A percentile compares a stretch with the other conserved stretches of the same genome.
phyloP scores from a whole-genome alignment of 306 rosid genomes.

The Luffa aegyptiaca region DNA sequence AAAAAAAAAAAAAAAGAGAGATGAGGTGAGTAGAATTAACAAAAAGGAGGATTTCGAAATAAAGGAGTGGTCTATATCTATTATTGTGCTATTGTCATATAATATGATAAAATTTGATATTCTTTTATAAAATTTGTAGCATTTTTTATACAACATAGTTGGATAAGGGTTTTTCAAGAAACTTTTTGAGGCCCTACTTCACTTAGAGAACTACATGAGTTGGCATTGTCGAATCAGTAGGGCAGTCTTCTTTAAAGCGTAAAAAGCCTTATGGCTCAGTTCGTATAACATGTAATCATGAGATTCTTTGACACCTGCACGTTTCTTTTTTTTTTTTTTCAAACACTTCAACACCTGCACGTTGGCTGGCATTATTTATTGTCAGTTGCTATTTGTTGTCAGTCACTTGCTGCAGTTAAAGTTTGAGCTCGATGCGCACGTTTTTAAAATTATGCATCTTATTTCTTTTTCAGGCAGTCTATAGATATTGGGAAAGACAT shows the following conservation, averaged over 20 bases:
- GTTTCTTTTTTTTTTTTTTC: background rate
- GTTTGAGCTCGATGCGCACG: background rate
- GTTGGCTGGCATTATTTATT: background rate
- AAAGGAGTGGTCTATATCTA: background rate
- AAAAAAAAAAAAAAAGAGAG: too few species aligned
- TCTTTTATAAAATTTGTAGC: background rate
- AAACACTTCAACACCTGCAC: background rate
- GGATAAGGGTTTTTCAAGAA: background rate
- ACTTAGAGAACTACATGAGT: background rate
- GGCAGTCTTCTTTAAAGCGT: background rate
- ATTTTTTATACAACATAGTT: background rate
- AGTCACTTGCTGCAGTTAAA: background rate
- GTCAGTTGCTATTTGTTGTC: background rate
- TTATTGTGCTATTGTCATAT: background rate
- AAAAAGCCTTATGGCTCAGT: background rate
- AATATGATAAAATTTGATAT: background rate
- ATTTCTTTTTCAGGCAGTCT: slow-evolving; percentile 52
- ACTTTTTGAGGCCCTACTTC: background rate
- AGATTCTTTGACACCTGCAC: background rate
- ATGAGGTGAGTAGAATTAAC: too few species aligned
- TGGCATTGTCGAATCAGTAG: background rate
- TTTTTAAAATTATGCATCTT: slow-evolving; percentile 16
- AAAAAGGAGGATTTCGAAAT: background rate
- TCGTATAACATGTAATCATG: background rate
- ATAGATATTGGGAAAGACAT: slow-evolving; percentile 84